These are phyloP conservation scores for Juglanconis sp. DNA, from an alignment of 2,329 filamentous ascomycete species.

Conservation along the genomic window DNA sequence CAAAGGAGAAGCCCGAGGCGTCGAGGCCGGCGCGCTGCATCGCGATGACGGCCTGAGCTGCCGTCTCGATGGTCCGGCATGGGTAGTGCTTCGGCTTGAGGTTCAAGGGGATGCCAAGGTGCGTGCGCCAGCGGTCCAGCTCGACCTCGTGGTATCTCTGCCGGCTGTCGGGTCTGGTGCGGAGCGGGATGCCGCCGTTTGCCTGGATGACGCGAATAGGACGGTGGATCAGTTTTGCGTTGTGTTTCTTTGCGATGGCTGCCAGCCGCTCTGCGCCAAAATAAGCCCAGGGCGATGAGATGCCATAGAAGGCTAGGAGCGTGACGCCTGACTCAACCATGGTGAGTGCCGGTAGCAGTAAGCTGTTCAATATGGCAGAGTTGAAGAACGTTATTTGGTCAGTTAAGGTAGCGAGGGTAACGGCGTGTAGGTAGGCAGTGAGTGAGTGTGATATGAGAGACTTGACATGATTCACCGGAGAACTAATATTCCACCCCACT, in stretches of 20 bases:
- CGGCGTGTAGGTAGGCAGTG: too few relatives aligned
- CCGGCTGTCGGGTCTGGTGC: constrained; percentile 6
- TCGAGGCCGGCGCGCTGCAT: not conserved
- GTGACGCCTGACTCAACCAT: not conserved
- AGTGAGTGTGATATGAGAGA: too few relatives aligned
- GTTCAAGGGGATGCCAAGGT: constrained; percentile 1
- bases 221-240: not conserved
- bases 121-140: constrained; percentile 4
- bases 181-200: constrained; percentile 3
- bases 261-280: constrained; percentile 2
- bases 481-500: too few relatives aligned
- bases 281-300: constrained; percentile 12
- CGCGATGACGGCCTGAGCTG: constrained; percentile 6
- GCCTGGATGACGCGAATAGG: constrained; percentile 10
- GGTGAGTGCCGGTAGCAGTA: not conserved
- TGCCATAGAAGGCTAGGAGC: constrained; percentile 6
- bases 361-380: too few relatives aligned
- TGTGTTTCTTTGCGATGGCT: not conserved
- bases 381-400: too few relatives aligned
- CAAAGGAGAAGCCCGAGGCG: constrained; percentile 1
- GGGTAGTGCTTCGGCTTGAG: constrained; percentile 6
- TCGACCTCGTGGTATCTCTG: constrained; percentile 10
- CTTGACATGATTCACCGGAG: too few relatives aligned
- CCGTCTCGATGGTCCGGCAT: constrained; percentile 2
- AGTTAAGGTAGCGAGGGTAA: too few relatives aligned